A percentile compares a stretch with the other conserved stretches of the same genome.
phyloP scores from a whole-genome alignment of 805 yeast genomes.

The Candida ovalis region DNA sequence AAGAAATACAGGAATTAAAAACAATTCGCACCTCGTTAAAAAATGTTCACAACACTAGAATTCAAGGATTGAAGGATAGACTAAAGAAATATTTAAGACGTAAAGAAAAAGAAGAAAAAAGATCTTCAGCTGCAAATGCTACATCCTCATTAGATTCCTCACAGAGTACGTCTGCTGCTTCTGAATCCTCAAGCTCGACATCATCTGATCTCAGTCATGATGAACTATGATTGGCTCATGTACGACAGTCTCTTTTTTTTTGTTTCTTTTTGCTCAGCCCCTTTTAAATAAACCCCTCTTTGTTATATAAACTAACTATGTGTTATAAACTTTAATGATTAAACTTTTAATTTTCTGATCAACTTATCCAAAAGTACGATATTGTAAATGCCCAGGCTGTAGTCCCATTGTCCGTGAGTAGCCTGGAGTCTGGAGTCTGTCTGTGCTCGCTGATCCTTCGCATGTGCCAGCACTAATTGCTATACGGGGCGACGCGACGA shows the following conservation, averaged over 20 bases:
- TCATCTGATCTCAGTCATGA: slow-evolving; percentile 3
- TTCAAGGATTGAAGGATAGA: slow-evolving; percentile 21
- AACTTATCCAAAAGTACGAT: too few species aligned
- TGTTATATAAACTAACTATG: background rate
- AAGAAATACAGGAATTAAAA: slow-evolving; percentile 16
- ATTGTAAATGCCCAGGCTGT: too few species aligned
- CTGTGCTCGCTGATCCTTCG: too few species aligned
- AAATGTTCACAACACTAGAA: slow-evolving; percentile 28
- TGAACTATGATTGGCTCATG: slow-evolving; percentile 4
- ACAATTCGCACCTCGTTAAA: slow-evolving; percentile 14
- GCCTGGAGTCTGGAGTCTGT: too few species aligned
- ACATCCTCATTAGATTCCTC: background rate
- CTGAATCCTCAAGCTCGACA: slow-evolving; percentile 2
- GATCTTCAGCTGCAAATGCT: slow-evolving; percentile 2
- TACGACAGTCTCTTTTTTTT: background rate
- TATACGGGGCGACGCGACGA: too few species aligned
- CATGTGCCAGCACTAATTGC: too few species aligned
- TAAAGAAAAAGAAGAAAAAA: slow-evolving; percentile 18
- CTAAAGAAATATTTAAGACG: slow-evolving; percentile 15
- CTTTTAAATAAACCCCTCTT: background rate
- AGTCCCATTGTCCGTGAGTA: too few species aligned
- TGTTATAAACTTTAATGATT: background rate
- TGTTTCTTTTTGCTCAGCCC: too few species aligned
- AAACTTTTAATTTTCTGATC: too few species aligned
- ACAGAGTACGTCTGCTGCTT: background rate